These are phyloP conservation scores for Galium porrigens DNA, from an alignment of 305 asterid species.

Conservation along the genomic window DNA sequence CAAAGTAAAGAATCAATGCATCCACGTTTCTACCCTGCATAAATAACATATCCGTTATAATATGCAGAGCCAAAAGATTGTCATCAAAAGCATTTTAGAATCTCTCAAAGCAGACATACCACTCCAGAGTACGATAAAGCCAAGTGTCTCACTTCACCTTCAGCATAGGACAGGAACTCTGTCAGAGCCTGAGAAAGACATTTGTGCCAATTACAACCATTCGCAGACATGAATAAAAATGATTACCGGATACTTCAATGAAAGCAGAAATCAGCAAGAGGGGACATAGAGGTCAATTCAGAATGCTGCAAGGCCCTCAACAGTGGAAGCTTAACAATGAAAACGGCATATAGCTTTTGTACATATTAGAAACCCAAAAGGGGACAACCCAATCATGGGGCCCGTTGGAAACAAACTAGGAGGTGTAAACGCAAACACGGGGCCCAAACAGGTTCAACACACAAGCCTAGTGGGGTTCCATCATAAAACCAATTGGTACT, in stretches of 20 bases:
- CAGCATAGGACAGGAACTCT: slow-evolving; percentile 69
- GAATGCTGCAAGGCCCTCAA: neutral
- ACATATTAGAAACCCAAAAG: no score
- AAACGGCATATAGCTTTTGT: neutral
- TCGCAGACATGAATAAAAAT: neutral
- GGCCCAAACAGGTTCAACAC: no score
- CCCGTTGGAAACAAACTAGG: no score
- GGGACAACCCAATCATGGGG: no score
- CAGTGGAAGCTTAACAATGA: neutral
- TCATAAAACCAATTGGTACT: no score
- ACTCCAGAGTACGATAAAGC: slow-evolving; percentile 83
- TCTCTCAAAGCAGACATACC: slow-evolving; percentile 34
- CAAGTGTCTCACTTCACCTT: slow-evolving; percentile 82
- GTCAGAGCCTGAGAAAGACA: slow-evolving; percentile 47
- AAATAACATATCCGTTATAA: neutral
- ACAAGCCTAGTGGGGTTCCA: no score
- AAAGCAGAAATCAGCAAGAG: neutral
- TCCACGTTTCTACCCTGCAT: slow-evolving; percentile 88
- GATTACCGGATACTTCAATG: neutral
- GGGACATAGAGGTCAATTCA: neutral
- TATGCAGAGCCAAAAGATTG: neutral
- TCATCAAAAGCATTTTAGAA: neutral
- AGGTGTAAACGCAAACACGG: no score
- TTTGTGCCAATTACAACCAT: slow-evolving; percentile 6
- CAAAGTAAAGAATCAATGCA: slow-evolving; percentile 70